Evolutionary conservation across 208 protist genomes (phyloP).

Genomic region (Leishmania amazonensis): DNA sequence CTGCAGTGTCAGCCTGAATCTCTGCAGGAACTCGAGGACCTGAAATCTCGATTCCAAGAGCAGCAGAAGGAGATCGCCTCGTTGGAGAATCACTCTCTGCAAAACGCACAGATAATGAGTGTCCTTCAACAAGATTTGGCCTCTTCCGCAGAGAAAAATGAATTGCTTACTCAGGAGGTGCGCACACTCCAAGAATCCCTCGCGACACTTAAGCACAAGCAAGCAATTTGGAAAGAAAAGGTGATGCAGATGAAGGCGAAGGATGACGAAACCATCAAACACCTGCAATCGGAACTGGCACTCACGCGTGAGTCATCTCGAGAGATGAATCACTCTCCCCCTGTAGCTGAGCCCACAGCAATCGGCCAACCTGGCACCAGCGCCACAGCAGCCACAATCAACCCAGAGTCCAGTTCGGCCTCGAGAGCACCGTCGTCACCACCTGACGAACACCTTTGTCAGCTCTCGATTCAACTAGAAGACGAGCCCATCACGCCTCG

Average conservation of each 20-base stretch:
- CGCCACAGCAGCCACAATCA: neutral
- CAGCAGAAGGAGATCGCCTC: slow-evolving; percentile 14
- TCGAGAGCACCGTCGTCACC: neutral
- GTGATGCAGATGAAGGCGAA: slow-evolving; percentile 50
- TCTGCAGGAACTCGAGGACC: slow-evolving; percentile 13
- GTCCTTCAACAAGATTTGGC: slow-evolving; percentile 29
- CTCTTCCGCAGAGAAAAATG: slow-evolving; percentile 12
- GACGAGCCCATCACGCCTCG: slow-evolving; percentile 20
- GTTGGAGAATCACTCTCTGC: slow-evolving; percentile 38
- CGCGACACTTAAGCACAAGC: slow-evolving; percentile 28
- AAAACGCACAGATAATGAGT: slow-evolving; percentile 23
- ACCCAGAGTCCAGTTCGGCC: too few species aligned
- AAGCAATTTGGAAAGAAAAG: slow-evolving; percentile 51
- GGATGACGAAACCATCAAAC: slow-evolving; percentile 43
- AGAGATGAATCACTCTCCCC: neutral
- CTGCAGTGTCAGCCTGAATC: slow-evolving; percentile 14
- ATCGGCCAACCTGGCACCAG: neutral
- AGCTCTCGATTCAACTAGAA: slow-evolving; percentile 29
- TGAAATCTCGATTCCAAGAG: slow-evolving; percentile 21
- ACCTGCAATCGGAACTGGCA: slow-evolving; percentile 30
- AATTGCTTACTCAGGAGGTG: slow-evolving; percentile 19
- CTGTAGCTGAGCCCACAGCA: neutral
- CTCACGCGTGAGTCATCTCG: slow-evolving; percentile 8
- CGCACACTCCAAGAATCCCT: slow-evolving; percentile 13
- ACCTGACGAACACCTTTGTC: neutral